Base-by-base conservation (phyloP, 495 filamentous ascomycete genomes). In the Wilcoxina mikolae region DNA sequence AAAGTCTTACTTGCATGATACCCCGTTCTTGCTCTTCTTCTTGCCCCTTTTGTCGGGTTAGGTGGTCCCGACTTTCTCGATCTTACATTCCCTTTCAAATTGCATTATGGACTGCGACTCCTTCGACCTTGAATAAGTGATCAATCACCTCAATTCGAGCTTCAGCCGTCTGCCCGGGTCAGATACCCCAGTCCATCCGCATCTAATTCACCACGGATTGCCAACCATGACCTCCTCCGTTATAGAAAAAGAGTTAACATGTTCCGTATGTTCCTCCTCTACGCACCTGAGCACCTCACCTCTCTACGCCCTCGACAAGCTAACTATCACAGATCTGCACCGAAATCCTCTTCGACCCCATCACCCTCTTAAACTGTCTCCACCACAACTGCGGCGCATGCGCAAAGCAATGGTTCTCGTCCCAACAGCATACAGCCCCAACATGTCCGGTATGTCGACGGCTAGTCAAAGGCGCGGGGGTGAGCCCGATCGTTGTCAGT, bases 301-400 rank as follows among this genome's bases (percentile, higher is more conserved):
- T 24, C 27, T 27, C n/a, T 15, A 29, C 1, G 17, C 5, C 17
- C 46, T 18, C 17, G 24, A 51, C n/a, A n/a, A n/a, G n/a, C n/a
- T n/a, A n/a, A 24, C 10, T 22, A 35, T 38, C 43, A 24, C 58
- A 95, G 90, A 95, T 98, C 60, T 98, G 91, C 70, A 89, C 89
- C 55, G 91, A 98, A 65, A 74, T 96, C 50, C 84, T 98, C 57
- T 94, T 86, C 72, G 85, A 95, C 67, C 91, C 91, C 18, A 79
- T 96, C 56, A 95, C 89, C 27, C 83, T 95, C 56, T 85, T 98
- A 65, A 86, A 96, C 73, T 98, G 91, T 67, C 80, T 98, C 1
- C 91, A 98, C 71, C 94, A 89, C 33, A 96, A 91, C 71, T 96
- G 91, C 72, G 91, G 87, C 54, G 82, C 84, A 26, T 98, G 91